Conservation (phyloP, 2,329 filamentous ascomycete genomes). For the Scedosporium apiospermum region DNA sequence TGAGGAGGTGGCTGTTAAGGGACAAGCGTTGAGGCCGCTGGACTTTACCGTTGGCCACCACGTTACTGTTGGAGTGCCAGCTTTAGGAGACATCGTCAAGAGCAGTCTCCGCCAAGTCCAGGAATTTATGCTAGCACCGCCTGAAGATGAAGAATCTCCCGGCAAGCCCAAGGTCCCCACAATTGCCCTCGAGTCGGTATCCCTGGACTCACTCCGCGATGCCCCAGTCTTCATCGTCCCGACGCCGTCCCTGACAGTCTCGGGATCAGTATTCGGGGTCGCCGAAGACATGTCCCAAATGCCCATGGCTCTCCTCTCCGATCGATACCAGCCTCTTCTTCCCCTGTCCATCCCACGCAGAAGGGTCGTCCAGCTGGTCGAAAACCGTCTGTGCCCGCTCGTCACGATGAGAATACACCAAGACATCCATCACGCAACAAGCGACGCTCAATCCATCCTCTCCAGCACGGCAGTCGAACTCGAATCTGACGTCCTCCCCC, state of each 20-base stretch:
- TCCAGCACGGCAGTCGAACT: slow-evolving; percentile 20
- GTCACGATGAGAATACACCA: slow-evolving; percentile 28
- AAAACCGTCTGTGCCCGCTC: slow-evolving; percentile 27
- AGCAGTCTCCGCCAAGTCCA: slow-evolving; percentile 13
- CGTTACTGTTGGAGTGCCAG: slow-evolving; percentile 23
- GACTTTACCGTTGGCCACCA: slow-evolving; percentile 31
- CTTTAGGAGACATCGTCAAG: slow-evolving; percentile 18
- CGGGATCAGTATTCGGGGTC: slow-evolving; percentile 30
- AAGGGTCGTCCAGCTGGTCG: slow-evolving; percentile 25
- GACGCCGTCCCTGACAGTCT: slow-evolving; percentile 26
- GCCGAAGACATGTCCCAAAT: slow-evolving; percentile 20
- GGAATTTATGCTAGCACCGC: not conserved
- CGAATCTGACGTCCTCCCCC: slow-evolving; percentile 29
- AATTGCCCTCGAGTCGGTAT: not conserved
- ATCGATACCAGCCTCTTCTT: slow-evolving; percentile 28
- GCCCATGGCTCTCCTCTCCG: slow-evolving; percentile 21
- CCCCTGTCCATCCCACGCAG: slow-evolving; percentile 25
- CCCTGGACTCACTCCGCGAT: slow-evolving; percentile 7
- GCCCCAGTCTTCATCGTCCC: slow-evolving; percentile 10
- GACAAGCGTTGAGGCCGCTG: slow-evolving; percentile 17
- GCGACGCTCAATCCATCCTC: not conserved
- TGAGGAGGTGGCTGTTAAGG: not conserved
- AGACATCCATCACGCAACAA: slow-evolving; percentile 20
- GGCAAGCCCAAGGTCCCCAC: not conserved
- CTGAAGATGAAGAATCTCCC: not conserved